Evolutionary conservation across 768 basidiomycete genomes (phyloP), one percentile per base, ranked within the genome.

Genomic region (Boletus subcaerulescens): DNA sequence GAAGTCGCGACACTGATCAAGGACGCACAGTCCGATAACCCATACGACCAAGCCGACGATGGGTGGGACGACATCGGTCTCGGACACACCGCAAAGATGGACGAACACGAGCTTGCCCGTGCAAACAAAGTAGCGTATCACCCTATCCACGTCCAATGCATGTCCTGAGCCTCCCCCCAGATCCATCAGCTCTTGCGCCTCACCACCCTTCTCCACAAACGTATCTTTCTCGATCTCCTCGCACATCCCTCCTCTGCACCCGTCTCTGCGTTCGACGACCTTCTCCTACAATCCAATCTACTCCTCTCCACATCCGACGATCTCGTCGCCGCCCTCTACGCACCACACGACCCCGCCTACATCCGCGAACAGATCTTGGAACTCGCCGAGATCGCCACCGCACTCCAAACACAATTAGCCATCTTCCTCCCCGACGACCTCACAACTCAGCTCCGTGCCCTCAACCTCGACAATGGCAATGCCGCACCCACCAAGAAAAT

Each of bases 61-160:
- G 86, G 84, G 5, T 87, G 85, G 86, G 80, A 80, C 52, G 87
- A 88, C 60, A 71, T 89, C 12, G 71, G 67, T 0, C 57, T 72
- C 17, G 84, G 79, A 0, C 75, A 70, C n/a, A 68, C 79, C 6
- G 71, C 64, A n/a, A 76, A 70, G 40, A 70, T 88, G 69, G 72
- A 75, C 35, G 57, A 65, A 2, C 66, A 65, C 31, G 89, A 91
- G 63, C 64, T 82, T n/a, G 74, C 76, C 24, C 77, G 83, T 42
- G 71, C 83, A 15, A 81, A 82, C 63, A 83, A 82, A 77, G 88
- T 87, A 48, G 10, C 17, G 67, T 62, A 49, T n/a, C 2, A 15
- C 14, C 50, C 38, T 38, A 5, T 51, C 52, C 46, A n/a, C 41
- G 32, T 55, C 45, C 10, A 33, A 31, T 39, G 17, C 53, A 13